These are phyloP conservation scores for Murraya paniculata DNA, from an alignment of 345 rosid species.

Conservation along the genomic window DNA sequence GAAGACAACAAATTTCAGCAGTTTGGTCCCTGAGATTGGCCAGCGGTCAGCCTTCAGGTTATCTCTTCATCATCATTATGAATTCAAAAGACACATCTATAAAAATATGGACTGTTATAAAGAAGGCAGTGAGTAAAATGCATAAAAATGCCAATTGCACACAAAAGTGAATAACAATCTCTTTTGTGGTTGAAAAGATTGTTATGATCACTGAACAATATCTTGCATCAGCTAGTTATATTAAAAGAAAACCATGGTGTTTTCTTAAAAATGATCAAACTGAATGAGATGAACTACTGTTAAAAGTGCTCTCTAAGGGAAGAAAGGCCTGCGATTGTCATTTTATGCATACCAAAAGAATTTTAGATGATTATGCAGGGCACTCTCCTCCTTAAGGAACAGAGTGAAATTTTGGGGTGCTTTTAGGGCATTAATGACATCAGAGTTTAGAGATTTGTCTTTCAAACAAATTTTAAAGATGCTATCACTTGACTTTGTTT, in stretches of 20 bases:
- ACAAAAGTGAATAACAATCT: neutral
- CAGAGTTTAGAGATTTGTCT: neutral
- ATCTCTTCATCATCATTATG: neutral
- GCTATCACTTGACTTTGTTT: neutral
- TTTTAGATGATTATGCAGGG: neutral
- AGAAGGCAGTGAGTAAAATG: neutral
- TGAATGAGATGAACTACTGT: neutral
- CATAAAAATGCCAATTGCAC: neutral
- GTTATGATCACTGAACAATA: neutral
- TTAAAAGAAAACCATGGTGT: no score
- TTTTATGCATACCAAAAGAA: no score
- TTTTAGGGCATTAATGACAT: neutral
- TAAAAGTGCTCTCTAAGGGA: neutral
- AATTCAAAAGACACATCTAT: neutral
- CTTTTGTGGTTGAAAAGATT: neutral
- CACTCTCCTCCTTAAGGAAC: neutral
- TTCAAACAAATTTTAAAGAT: no score
- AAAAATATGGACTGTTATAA: neutral
- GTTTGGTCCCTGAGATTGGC: neutral
- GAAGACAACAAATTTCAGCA: neutral
- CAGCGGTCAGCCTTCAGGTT: neutral
- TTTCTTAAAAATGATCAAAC: neutral
- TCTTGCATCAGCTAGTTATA: neutral
- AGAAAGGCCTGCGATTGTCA: neutral
- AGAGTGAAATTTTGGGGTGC: neutral